phyloP scores from a whole-genome alignment of 1,139 yeast genomes.

The Sugiyamaella japonica region DNA sequence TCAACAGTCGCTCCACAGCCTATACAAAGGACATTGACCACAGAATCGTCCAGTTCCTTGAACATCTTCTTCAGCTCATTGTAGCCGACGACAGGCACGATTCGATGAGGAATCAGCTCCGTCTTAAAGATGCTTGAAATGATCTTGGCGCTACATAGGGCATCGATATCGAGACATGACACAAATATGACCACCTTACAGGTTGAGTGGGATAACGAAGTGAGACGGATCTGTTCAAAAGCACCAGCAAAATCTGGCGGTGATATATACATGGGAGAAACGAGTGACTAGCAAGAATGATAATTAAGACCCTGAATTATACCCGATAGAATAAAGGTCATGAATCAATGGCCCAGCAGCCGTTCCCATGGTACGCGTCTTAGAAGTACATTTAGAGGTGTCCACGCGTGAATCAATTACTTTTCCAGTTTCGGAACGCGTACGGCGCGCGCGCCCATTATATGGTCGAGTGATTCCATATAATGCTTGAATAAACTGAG shows the following conservation, averaged over 20 bases:
- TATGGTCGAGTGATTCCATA: no score
- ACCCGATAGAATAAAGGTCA: background rate
- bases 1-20: conserved; percentile 98
- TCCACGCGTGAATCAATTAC: background rate
- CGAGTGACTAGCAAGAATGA: background rate
- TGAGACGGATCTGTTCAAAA: conserved; percentile 14
- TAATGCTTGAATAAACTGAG: no score
- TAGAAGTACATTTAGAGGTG: no score
- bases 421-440: background rate
- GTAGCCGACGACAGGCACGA: conserved; percentile 94
- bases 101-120: conserved; percentile 82
- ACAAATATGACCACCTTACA: conserved; percentile 87
- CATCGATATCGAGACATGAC: conserved; percentile 88
- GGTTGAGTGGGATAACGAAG: conserved; percentile 47
- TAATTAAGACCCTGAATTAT: no score
- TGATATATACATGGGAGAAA: conserved; percentile 19
- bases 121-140: conserved; percentile 69
- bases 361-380: background rate
- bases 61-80: conserved; percentile 70
- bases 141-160: conserved; percentile 85
- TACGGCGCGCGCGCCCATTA: background rate
- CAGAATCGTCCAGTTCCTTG: conserved; percentile 64
- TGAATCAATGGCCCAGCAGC: background rate
- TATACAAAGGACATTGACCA: conserved; percentile 72
- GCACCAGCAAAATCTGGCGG: conserved; percentile 18